phyloP scores from a whole-genome alignment of 192 early-diverging fungal species.

The Phlyctochytrium bullatum region DNA sequence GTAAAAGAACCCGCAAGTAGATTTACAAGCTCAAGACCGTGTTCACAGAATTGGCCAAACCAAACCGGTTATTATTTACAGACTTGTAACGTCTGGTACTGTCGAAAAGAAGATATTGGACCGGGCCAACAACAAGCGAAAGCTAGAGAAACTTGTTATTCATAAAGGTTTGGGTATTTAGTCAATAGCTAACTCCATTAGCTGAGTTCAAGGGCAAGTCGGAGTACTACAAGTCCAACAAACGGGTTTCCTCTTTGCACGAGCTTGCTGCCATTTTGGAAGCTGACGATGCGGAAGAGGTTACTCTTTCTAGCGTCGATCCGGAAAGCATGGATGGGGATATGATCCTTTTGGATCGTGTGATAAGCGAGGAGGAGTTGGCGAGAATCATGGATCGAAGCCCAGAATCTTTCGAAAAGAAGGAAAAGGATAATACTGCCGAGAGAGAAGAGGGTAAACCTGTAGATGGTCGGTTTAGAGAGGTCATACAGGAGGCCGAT shows the following conservation, averaged over 20 bases:
- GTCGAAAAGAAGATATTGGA: conserved; percentile 83
- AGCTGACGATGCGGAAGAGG: conserved; percentile 68
- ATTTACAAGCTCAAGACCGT: conserved; percentile 90
- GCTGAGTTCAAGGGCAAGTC: conserved; percentile 44
- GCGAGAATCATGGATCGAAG: conserved; percentile 41
- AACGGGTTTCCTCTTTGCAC: conserved; percentile 31
- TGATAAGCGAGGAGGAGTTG: conserved; percentile 41
- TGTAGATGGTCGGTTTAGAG: background rate
- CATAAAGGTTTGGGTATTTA: conserved; percentile 55
- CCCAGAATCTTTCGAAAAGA: conserved; percentile 33
- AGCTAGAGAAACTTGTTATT: conserved; percentile 93
- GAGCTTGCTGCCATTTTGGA: conserved; percentile 75
- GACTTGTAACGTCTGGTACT: conserved; percentile 79
- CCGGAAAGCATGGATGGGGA: conserved; percentile 14
- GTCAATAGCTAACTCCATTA: conserved; percentile 1
- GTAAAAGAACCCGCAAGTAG: conserved; percentile 99
- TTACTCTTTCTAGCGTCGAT: conserved; percentile 27
- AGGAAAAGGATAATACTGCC: background rate
- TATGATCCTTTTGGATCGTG: conserved; percentile 28
- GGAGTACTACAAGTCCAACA: conserved; percentile 33
- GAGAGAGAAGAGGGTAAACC: too few relatives aligned
- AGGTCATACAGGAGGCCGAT: background rate
- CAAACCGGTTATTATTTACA: conserved; percentile 86
- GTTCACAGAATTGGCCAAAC: conserved; percentile 96
- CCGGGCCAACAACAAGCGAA: conserved; percentile 77